Evolutionary conservation across 2,329 filamentous ascomycete species (phyloP).

Genomic region (Colletotrichum filicis): DNA sequence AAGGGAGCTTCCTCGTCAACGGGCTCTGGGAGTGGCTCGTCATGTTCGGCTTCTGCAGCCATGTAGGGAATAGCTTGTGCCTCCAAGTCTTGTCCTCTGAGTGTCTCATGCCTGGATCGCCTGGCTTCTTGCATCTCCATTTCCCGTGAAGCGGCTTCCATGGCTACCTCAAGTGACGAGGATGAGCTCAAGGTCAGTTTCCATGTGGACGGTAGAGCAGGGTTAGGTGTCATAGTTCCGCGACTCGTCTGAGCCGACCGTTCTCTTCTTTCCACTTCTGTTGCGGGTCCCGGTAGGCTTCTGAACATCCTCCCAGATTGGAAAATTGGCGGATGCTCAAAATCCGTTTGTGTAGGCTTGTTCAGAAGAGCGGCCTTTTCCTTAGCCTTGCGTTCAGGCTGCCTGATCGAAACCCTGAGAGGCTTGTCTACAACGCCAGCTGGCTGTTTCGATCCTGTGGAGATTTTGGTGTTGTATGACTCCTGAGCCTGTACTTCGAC

Average conservation of each 20-base stretch:
- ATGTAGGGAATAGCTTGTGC: neutral
- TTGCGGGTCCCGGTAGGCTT: neutral
- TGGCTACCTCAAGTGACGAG: conserved; percentile 46
- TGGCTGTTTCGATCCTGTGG: neutral
- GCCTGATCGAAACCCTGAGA: conserved; percentile 19
- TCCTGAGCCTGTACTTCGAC: neutral
- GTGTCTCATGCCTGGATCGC: neutral
- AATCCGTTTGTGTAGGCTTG: neutral
- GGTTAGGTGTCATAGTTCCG: neutral
- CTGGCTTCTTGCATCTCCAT: conserved; percentile 39
- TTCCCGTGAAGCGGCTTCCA: conserved; percentile 42
- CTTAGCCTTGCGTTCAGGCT: conserved; percentile 38
- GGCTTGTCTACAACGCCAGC: neutral
- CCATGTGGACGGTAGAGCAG: conserved; percentile 44
- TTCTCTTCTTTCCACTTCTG: neutral
- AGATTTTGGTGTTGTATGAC: neutral
- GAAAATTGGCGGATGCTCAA: conserved; percentile 4
- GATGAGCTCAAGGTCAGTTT: conserved; percentile 40
- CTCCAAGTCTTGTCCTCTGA: neutral
- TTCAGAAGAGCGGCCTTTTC: conserved; percentile 21
- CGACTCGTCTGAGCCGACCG: neutral
- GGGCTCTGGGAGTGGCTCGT: neutral
- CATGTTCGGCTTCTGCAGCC: neutral
- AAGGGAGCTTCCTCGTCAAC: neutral
- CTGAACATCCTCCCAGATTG: conserved; percentile 6